phyloP scores from a whole-genome alignment of 2,329 filamentous ascomycete species.

The Neoarthrinium moseri region DNA sequence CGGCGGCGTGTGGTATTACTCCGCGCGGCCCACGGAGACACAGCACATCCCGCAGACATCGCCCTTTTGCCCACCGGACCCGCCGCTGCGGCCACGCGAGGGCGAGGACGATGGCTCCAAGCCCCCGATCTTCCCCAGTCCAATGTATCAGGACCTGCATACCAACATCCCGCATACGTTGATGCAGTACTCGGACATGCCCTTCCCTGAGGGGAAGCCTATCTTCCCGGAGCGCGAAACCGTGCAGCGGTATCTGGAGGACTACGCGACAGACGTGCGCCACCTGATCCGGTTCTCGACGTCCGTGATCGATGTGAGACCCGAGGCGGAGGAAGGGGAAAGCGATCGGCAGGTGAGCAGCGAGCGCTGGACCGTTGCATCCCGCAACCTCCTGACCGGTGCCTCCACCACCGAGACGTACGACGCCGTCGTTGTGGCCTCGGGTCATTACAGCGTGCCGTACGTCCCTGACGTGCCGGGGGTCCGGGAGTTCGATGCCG shows the following conservation, averaged over 20 bases:
- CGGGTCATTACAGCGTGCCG: constrained; percentile 71
- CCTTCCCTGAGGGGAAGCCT: constrained; percentile 62
- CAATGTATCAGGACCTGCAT: constrained; percentile 79
- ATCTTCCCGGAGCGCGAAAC: constrained; percentile 72
- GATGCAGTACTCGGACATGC: constrained; percentile 75
- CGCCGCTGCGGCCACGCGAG: constrained; percentile 55
- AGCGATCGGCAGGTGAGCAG: background rate
- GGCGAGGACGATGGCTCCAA: constrained; percentile 16
- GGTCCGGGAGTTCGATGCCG: constrained; percentile 56
- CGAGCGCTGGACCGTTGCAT: constrained; percentile 59
- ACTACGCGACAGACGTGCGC: constrained; percentile 68
- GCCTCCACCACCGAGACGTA: constrained; percentile 47
- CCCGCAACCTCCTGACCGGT: constrained; percentile 47
- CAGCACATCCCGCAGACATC: constrained; percentile 68
- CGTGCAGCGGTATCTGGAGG: constrained; percentile 72
- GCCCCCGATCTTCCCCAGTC: constrained; percentile 68
- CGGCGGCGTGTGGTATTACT: constrained; percentile 88
- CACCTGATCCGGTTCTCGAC: constrained; percentile 68
- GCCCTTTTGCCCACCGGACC: constrained; percentile 60
- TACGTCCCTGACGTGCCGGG: constrained; percentile 63
- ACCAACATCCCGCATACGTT: constrained; percentile 82
- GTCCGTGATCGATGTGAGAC: constrained; percentile 57
- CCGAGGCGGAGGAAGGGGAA: constrained; percentile 19
- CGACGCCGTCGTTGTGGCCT: constrained; percentile 74
- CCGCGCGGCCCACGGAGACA: constrained; percentile 41